Base-by-base conservation (phyloP, 2,329 filamentous ascomycete species). In the Trichoderma citrinoviride region DNA sequence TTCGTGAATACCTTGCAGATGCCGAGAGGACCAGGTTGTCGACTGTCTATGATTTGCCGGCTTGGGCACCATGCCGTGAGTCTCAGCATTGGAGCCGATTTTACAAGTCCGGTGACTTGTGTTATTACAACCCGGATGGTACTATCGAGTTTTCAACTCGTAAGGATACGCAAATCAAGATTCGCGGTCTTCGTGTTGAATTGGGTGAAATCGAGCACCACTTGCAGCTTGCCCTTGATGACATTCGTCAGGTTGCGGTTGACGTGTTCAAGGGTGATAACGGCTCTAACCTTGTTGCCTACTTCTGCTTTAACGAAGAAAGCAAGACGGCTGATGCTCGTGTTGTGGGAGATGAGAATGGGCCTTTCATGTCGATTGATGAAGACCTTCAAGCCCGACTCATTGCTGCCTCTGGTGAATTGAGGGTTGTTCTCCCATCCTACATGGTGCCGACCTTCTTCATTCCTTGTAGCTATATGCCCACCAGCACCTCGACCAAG, bases 371-470 rank as follows among this genome's bases (percentile, higher is more conserved):
- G 8, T 15, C 49, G 7, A 25, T 62, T 6, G 43, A 65, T 19
- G 49, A 49, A 15, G 49, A 65, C 27, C 44, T 63, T 23, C 61
- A 69, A 23, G 55, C 65, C 4, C 52, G 69, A 41, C 54, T 65
- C 7, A 52, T 61, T 40, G 44, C 54, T 14, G 55, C 62, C 10
- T 58, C 55, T 17, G 54, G 62, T 1, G 43, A 65, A 44, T 6
- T 65, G 7, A 33, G 7, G 5, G 27, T 61, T 19, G 33, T 41
- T 43, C 63, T 65, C 7, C 63, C 63, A 2, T 43, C 56, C 6
- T 65, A 65, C 25, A 65, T 65, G 63, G 57, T 65, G 3, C 63
- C 63, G 21, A 41, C 56, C 21, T 54, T 65, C 21, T 65, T 53
- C 21, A 54, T 65, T 33, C 63, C 63, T 6, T 61, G 56, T 6